Evolutionary conservation across 805 yeast genomes (phyloP), one percentile per base, ranked within the genome.

Genomic region (Ogataea henricii): DNA sequence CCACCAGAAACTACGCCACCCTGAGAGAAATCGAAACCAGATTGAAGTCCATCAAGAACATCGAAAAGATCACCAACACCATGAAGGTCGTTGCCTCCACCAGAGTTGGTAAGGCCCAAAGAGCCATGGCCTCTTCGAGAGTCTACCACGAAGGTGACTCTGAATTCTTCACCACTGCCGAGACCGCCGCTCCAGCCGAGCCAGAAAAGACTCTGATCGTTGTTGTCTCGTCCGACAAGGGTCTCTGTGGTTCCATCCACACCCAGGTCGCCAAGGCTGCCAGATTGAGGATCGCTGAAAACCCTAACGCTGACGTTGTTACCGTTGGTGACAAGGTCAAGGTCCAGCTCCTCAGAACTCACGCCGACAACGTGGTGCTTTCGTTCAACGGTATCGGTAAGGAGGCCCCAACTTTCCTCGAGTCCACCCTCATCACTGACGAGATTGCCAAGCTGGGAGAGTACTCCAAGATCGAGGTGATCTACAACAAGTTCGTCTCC

Each of bases 11-110:
- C 79, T 92, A 89, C 79, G 99, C 99, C 66, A 94, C 99, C 62
- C 81, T 94, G 70, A 92, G 97, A 78, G 99, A 94, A 76, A 95
- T 94, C 67, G 99, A 94, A 79, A 87, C 82, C 73, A 95, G 99
- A 79, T 83, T 94, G 69, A 94, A 94, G 79, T 89, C 97, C 58
- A 94, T 94, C 72, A 94, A 92, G 81, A 94, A 94, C 82, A 92
- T 94, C 72, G 97, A 94, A 78, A 94, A 94, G 80, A 94, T 94
- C 77, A 94, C 99, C 76, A 94, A 94, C 77, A 94, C 99, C 73
- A 94, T 94, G 98, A 94, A 91, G 81, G 86, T 94, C 74, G 99
- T 94, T 65, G 99, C 99, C 35, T 92, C 98, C 35, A 94, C 99
- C 62, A 87, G 97, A 77, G 82, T 94, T 71, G 79, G 82, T 69